These are phyloP conservation scores for Aspergillus asperescens DNA, from an alignment of 495 filamentous ascomycete genomes.

Conservation along the genomic window DNA sequence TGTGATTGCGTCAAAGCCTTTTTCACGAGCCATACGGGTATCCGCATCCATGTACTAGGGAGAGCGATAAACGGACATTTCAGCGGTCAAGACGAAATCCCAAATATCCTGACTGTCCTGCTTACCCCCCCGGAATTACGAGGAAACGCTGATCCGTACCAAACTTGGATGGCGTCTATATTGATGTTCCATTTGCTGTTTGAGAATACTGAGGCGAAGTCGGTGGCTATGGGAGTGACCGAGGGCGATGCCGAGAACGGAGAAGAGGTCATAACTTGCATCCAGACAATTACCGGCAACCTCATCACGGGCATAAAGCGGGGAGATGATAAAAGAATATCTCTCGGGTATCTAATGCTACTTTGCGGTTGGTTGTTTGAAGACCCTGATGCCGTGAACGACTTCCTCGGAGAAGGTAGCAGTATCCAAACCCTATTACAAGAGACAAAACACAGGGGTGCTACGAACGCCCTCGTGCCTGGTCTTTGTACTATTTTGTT, in stretches of 20 bases:
- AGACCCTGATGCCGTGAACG: constrained; percentile 84
- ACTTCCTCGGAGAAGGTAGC: constrained; percentile 92
- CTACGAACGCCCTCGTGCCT: constrained; percentile 59
- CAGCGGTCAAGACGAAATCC: constrained; percentile 71
- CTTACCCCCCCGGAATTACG: constrained; percentile 55
- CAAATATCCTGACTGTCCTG: constrained; percentile 85
- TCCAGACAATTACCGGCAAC: constrained; percentile 79
- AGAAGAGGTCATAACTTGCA: constrained; percentile 92
- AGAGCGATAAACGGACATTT: constrained; percentile 85
- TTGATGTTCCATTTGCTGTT: constrained; percentile 84
- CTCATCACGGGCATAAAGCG: constrained; percentile 70
- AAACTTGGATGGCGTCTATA: constrained; percentile 86
- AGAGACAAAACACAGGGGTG: constrained; percentile 57
- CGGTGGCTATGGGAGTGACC: constrained; percentile 69
- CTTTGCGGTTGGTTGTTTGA: constrained; percentile 93
- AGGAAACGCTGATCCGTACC: constrained; percentile 73
- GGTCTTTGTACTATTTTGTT: constrained; percentile 80
- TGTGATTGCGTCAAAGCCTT: constrained; percentile 91
- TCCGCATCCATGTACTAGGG: constrained; percentile 76
- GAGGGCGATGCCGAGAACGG: constrained; percentile 87
- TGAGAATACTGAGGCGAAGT: constrained; percentile 75
- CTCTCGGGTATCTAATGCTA: constrained; percentile 85
- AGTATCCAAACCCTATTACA: constrained; percentile 81
- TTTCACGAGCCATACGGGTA: constrained; percentile 70
- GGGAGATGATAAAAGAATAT: constrained; percentile 72